Base-by-base conservation (phyloP, 768 basidiomycete species). In the Leccinellum albellum region DNA sequence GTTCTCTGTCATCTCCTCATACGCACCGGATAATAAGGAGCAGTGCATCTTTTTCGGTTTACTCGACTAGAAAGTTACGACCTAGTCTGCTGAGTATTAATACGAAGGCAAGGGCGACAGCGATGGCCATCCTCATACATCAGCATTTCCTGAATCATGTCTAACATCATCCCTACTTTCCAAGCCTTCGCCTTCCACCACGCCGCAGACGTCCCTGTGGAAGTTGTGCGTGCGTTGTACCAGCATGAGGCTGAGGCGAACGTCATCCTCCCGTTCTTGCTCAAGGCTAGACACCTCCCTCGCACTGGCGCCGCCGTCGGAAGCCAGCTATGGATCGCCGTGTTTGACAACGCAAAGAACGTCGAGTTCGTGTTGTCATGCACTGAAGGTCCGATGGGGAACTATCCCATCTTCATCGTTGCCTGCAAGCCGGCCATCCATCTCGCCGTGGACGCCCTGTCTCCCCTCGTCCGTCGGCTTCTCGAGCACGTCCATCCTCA, bases 401-500 rank as follows among this genome's bases (percentile, higher is more conserved):
- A 70, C 49, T 88, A 89, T 59, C 89, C 89, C 12, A 61, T 87
- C 7, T 90, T 66, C 53, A 57, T 66, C 17, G 53, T 66, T 20
- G 3, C 57, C 13, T 56, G 48, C 51, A 68, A 62, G 14, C 55
- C 66, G 0, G 8, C 65, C 10, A 13, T 37, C n/a, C 52, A 58
- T 59, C 44, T 65, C 44, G 32, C 54, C 0, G 51, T 55, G 3
- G 66, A 58, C 17, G 14, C 63, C 29, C 8, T 67, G 20, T 12
- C 1, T 0, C 56, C 59, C 1, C 64, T 66, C 7, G 59, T 65
- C 46, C 29, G 4, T 3, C 33, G 66, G 15, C 31, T 66, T 13
- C 46, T 67, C 5, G 3, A 65, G 7, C 32, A 57, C 20, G 59
- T 66, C 35, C 53, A 40, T 35, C 24, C 66, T 0, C 12, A 49